Conservation (phyloP, 768 basidiomycete species). For the Boletus coccyginus region DNA sequence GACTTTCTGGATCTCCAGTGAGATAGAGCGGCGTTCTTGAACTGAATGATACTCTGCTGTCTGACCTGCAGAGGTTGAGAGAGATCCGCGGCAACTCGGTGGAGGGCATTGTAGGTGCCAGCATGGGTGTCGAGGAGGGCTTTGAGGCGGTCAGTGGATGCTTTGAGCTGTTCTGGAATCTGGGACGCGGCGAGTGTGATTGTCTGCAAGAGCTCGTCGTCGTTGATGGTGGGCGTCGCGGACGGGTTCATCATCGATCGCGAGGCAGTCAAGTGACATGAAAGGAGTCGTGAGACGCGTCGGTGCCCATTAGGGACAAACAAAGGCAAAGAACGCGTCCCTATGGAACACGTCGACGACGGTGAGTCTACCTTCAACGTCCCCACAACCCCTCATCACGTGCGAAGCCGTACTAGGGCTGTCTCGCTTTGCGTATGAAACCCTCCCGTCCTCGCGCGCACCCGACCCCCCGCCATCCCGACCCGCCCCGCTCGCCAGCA, state of each 20-base stretch:
- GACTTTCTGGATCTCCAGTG: slow-evolving; percentile 83
- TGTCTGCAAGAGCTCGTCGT: slow-evolving; percentile 64
- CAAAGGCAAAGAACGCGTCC: slow-evolving; percentile 48
- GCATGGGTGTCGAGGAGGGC: slow-evolving; percentile 57
- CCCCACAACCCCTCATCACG: background rate
- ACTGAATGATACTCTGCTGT: slow-evolving; percentile 82
- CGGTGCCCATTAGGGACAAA: slow-evolving; percentile 19
- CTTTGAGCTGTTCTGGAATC: slow-evolving; percentile 48
- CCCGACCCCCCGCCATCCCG: background rate
- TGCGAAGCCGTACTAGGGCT: slow-evolving; percentile 11
- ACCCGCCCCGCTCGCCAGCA: slow-evolving; percentile 2
- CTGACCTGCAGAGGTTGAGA: slow-evolving; percentile 64
- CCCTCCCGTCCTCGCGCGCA: background rate
- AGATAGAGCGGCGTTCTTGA: slow-evolving; percentile 73
- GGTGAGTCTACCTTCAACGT: background rate
- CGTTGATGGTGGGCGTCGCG: slow-evolving; percentile 42
- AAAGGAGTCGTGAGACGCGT: background rate
- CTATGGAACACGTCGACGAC: slow-evolving; percentile 10
- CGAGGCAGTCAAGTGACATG: background rate
- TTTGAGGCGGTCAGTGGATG: slow-evolving; percentile 61
- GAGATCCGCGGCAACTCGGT: slow-evolving; percentile 66
- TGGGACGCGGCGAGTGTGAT: slow-evolving; percentile 72
- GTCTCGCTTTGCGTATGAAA: slow-evolving; percentile 41
- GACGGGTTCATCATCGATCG: slow-evolving; percentile 24
- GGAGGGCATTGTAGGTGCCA: slow-evolving; percentile 69